These are phyloP conservation scores for Candida maris DNA, from an alignment of 805 yeast genomes.

Conservation along the genomic window DNA sequence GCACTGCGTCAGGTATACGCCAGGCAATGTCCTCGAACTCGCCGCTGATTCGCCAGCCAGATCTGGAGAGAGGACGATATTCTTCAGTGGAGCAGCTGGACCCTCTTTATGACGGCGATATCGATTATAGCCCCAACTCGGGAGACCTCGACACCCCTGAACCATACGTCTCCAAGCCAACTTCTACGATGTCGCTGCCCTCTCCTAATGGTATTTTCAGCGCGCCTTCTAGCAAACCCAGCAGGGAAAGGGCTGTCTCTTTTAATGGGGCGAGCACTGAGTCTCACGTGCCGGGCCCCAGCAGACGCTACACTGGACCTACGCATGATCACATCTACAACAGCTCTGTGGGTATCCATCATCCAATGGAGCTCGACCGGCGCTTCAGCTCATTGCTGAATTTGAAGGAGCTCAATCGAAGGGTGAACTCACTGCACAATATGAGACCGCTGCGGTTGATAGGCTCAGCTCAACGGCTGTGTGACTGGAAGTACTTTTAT, in stretches of 20 bases:
- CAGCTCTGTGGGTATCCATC: conserved; percentile 17
- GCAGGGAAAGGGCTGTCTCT: conserved; percentile 7
- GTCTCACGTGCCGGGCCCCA: neutral
- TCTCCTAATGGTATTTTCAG: conserved; percentile 14
- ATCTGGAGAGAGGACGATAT: neutral
- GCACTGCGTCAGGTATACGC: no score
- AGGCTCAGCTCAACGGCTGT: conserved; percentile 37
- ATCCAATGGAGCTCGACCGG: conserved; percentile 19
- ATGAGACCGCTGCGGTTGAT: conserved; percentile 47
- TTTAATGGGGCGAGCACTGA: conserved; percentile 8
- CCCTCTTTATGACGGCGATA: conserved; percentile 11
- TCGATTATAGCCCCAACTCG: conserved; percentile 5
- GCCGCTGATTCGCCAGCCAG: neutral
- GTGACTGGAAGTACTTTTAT: conserved; percentile 37
- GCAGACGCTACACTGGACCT: neutral
- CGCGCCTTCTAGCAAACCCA: neutral
- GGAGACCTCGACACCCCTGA: conserved; percentile 1
- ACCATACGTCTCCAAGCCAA: conserved; percentile 2
- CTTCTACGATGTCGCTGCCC: conserved; percentile 15
- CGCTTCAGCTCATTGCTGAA: conserved; percentile 23
- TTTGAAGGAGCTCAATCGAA: conserved; percentile 15
- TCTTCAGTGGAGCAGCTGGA: conserved; percentile 5
- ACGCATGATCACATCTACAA: conserved; percentile 1
- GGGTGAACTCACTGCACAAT: conserved; percentile 34
- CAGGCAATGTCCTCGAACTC: neutral